Percentiles rank a stretch among this genome's conserved stretches.
Conservation (phyloP, 1,284 basidiomycete species). For the Moesziomyces antarcticus region DNA sequence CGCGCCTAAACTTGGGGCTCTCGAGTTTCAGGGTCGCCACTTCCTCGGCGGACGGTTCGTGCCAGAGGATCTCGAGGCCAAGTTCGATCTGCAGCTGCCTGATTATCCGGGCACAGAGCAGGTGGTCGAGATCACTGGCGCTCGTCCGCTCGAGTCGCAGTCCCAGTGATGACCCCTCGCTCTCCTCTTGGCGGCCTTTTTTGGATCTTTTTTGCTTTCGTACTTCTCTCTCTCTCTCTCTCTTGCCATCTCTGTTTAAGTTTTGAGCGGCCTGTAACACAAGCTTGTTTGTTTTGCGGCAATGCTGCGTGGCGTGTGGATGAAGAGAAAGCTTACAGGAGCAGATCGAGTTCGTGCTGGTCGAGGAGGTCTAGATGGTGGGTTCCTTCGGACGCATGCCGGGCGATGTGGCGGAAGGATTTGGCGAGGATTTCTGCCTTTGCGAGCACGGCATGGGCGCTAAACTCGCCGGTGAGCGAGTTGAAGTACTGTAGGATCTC, state of each 20-base stretch:
- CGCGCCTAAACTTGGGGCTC: conserved; percentile 89
- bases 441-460: conserved; percentile 28
- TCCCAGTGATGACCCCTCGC: neutral
- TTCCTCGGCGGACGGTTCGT: conserved; percentile 94
- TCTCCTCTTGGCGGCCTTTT: neutral
- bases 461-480: conserved; percentile 43
- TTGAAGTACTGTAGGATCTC: conserved; percentile 66
- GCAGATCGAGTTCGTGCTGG: conserved; percentile 4
- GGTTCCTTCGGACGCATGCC: neutral
- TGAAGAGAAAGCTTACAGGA: neutral
- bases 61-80: conserved; percentile 68
- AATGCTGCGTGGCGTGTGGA: no score
- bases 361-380: conserved; percentile 10
- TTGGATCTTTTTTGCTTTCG: neutral
- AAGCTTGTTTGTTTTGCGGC: neutral
- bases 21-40: conserved; percentile 79
- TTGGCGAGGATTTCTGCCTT: conserved; percentile 50
- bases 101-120: conserved; percentile 58
- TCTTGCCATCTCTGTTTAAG: no score
- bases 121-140: conserved; percentile 64
- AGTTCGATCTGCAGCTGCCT: conserved; percentile 54
- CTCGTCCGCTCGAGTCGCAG: conserved; percentile 26
- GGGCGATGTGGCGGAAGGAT: conserved; percentile 19
- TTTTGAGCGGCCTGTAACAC: no score
- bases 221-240: no score